Evolutionary conservation across 2,329 filamentous ascomycete genomes (phyloP).

Genomic region (Ramularia endophylla): DNA sequence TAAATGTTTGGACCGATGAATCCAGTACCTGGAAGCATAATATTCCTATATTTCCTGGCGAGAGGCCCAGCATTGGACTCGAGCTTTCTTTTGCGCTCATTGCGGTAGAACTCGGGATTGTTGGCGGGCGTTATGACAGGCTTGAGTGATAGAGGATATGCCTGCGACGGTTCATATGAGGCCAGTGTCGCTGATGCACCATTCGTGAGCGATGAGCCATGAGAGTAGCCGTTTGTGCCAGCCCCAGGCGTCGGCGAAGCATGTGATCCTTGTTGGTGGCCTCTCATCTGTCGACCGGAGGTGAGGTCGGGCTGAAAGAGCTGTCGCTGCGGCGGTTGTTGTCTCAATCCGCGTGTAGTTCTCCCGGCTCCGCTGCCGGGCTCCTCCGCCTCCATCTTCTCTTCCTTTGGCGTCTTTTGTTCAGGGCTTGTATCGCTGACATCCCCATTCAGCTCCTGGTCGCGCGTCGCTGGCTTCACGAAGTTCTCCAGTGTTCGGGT

Average conservation of each 20-base stretch:
- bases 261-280: slow-evolving; percentile 29
- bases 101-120: slow-evolving; percentile 62
- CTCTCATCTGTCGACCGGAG: slow-evolving; percentile 57
- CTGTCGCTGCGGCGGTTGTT: slow-evolving; percentile 77
- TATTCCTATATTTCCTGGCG: slow-evolving; percentile 44
- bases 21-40: slow-evolving; percentile 60
- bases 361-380: slow-evolving; percentile 35
- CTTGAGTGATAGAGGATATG: slow-evolving; percentile 60
- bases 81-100: slow-evolving; percentile 46
- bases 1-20: slow-evolving; percentile 79
- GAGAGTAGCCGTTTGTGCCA: slow-evolving; percentile 47
- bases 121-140: slow-evolving; percentile 70
- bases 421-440: slow-evolving; percentile 44
- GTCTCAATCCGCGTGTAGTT: slow-evolving; percentile 44
- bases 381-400: slow-evolving; percentile 48
- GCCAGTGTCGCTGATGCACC: slow-evolving; percentile 50
- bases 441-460: slow-evolving; percentile 48
- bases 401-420: slow-evolving; percentile 46
- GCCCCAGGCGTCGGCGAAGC: slow-evolving; percentile 41
- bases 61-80: slow-evolving; percentile 36
- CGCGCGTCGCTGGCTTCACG: slow-evolving; percentile 43
- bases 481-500: slow-evolving; percentile 75
- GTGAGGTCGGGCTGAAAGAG: slow-evolving; percentile 78
- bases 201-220: slow-evolving; percentile 21
- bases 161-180: slow-evolving; percentile 62